A percentile compares a stretch with the other conserved stretches of the same genome.
These are phyloP conservation scores for Leishmania arabica DNA, from an alignment of 208 protist genomes.

Conservation along the genomic window DNA sequence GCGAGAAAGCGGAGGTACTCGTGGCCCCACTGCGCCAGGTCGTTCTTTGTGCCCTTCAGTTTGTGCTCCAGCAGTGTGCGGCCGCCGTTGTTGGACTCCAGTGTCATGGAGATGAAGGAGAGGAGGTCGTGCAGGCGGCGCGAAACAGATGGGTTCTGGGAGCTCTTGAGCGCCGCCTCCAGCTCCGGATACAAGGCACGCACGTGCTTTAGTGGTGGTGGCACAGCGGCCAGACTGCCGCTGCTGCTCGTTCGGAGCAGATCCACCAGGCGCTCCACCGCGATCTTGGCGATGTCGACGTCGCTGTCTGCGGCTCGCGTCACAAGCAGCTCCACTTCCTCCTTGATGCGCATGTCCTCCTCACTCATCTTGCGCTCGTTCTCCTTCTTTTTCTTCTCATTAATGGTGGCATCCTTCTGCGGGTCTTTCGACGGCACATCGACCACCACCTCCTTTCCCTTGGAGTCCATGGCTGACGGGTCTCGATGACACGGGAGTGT, in stretches of 20 bases:
- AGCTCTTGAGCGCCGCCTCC: constrained; percentile 83
- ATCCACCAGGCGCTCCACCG: constrained; percentile 91
- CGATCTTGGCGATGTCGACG: constrained; percentile 70
- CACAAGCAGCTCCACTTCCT: constrained; percentile 94
- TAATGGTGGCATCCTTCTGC: constrained; percentile 38
- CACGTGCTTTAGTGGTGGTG: constrained; percentile 99
- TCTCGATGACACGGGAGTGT: neutral
- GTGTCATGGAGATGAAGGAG: constrained; percentile 98
- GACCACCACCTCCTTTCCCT: constrained; percentile 55
- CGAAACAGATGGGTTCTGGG: constrained; percentile 50
- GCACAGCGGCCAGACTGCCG: constrained; percentile 98
- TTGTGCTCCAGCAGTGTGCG: constrained; percentile 95
- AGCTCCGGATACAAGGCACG: constrained; percentile 94
- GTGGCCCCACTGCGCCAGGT: constrained; percentile 98
- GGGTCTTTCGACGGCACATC: constrained; percentile 67
- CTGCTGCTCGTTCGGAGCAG: constrained; percentile 96
- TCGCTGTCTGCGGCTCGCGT: constrained; percentile 80
- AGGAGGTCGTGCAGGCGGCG: constrained; percentile 96
- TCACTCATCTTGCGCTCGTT: constrained; percentile 84
- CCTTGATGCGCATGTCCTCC: constrained; percentile 95
- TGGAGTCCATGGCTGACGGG: constrained; percentile 13
- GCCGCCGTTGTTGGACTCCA: constrained; percentile 76
- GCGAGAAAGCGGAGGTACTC: constrained; percentile 98
- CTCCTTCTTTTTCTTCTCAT: constrained; percentile 52
- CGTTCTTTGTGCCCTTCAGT: constrained; percentile 92